Conservation (phyloP, 2,329 filamentous ascomycete genomes). For the Cercospora berteroae region DNA sequence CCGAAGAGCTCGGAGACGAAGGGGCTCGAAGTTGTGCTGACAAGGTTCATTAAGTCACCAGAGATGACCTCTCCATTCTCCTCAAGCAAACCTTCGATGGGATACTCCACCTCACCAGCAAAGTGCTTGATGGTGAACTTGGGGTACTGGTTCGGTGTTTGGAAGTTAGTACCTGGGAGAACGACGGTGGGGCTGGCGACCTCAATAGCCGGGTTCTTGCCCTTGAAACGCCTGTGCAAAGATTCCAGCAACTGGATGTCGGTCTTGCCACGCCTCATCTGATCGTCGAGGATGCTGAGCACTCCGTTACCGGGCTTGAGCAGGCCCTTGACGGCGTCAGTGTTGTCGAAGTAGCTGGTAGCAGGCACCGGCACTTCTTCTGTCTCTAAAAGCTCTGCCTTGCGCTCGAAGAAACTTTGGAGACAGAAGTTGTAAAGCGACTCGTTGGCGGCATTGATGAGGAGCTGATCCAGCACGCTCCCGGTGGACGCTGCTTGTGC, state of each 20-base stretch:
- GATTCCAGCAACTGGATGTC: slow-evolving; percentile 90
- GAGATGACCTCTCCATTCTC: slow-evolving; percentile 96
- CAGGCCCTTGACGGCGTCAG: slow-evolving; percentile 85
- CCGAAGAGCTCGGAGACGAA: slow-evolving; percentile 90
- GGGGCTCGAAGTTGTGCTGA: slow-evolving; percentile 80
- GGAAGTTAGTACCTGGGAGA: slow-evolving; percentile 84
- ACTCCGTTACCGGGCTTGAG: slow-evolving; percentile 91
- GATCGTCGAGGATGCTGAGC: slow-evolving; percentile 91
- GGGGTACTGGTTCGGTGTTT: slow-evolving; percentile 75
- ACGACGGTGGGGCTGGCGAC: slow-evolving; percentile 72
- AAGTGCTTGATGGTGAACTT: slow-evolving; percentile 92
- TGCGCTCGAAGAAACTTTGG: slow-evolving; percentile 93
- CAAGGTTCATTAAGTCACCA: slow-evolving; percentile 90
- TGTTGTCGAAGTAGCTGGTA: slow-evolving; percentile 97
- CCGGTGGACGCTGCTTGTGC: slow-evolving; percentile 78
- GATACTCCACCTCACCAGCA: slow-evolving; percentile 93
- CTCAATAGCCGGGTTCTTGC: slow-evolving; percentile 86
- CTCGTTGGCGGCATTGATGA: slow-evolving; percentile 92
- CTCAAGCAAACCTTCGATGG: slow-evolving; percentile 80
- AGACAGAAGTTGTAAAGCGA: slow-evolving; percentile 89
- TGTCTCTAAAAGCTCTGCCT: slow-evolving; percentile 87
- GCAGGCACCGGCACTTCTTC: slow-evolving; percentile 88
- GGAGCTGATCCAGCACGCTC: slow-evolving; percentile 83
- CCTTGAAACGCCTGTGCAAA: slow-evolving; percentile 86
- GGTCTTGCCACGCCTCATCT: slow-evolving; percentile 82